Evolutionary conservation across 768 basidiomycete species (phyloP), one percentile per base, ranked within the genome.

Genomic region (Roridomyces roridus): DNA sequence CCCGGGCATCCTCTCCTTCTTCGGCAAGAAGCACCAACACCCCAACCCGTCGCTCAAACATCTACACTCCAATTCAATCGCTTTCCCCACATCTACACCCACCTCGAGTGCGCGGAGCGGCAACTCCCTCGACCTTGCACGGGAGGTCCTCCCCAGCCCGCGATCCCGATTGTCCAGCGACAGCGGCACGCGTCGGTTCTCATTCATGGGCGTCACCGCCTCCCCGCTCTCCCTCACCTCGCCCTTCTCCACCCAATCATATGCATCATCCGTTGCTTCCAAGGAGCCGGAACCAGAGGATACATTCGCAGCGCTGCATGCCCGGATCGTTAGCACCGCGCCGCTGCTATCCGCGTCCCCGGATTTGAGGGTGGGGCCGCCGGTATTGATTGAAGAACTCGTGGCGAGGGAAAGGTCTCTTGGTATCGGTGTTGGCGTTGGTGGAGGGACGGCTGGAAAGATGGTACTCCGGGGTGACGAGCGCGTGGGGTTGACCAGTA

Each of bases 281-380:
- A 43, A 60, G 45, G 46, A 50, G 9, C 57, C 54, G 7, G 57
- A 50, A 26, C 60, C 69, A 37, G 29, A 55, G 2, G 65, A 67
- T 23, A 59, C 68, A 12, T 86, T 82, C 57, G 55, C 72, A 3
- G 54, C 72, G 1, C 69, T 77, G 0, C 64, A 87, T 1, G 66
- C 68, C 23, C 75, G 72, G 14, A 68, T 90, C 11, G 70, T 80
- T 39, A 66, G 70, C 1, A 71, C 68, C 40, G 68, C 68, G 29
- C 67, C 66, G 2, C 64, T 83, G 0, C 68, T 88, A 1, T 86
- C 86, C 1, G 82, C 86, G 0, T 84, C 85, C 1, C 70, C 80
- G 1, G 82, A 80, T 9, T 76, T 88, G 0, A 47, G 63, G 2
- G 71, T 88, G 52, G 53, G 72, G 3, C 77, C 78, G 0, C 88